A percentile compares a stretch with the other conserved stretches of the same genome.
Evolutionary conservation across 371 early-diverging fungal genomes (phyloP).

Genomic region (Rhizomucor miehei): DNA sequence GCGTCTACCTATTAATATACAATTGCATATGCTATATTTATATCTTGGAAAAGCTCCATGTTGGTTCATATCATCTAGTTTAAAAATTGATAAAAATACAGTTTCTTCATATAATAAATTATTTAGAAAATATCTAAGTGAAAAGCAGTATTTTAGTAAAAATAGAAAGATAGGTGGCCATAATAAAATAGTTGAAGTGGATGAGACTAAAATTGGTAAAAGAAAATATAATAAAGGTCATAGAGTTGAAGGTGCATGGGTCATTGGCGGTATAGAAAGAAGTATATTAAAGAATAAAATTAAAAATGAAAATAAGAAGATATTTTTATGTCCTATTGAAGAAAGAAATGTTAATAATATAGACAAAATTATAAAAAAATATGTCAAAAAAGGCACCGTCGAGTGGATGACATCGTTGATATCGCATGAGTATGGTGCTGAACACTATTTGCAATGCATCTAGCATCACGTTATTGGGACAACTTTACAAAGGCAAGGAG

Average conservation of each 20-base stretch:
- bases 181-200: constrained; percentile 1
- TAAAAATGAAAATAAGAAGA: constrained; percentile 7
- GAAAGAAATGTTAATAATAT: constrained; percentile 13
- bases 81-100: constrained; percentile 7
- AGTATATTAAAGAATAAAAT: constrained; percentile 11
- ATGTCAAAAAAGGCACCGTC: constrained; percentile 5
- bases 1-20: too few species aligned
- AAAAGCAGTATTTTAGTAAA: constrained; percentile 7
- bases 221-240: constrained; percentile 11
- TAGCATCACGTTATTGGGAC: too few species aligned
- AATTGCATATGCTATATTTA: constrained; percentile 2
- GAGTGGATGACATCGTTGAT: too few species aligned
- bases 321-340: constrained; percentile 11
- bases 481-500: too few species aligned
- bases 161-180: constrained; percentile 7
- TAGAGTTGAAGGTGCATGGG: constrained; percentile 10
- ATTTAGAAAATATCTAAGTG: constrained; percentile 6
- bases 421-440: too few species aligned
- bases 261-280: constrained; percentile 12
- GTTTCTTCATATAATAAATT: constrained; percentile 2
- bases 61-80: constrained; percentile 2
- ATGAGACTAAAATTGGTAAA: constrained; percentile 7
- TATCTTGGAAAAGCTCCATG: constrained; percentile 4
- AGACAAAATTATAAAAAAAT: constrained; percentile 8
- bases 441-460: too few species aligned